Percentiles rank a stretch among this genome's conserved stretches.
Evolutionary conservation across 2,329 filamentous ascomycete species (phyloP).

Genomic region (Xylariales sp.): DNA sequence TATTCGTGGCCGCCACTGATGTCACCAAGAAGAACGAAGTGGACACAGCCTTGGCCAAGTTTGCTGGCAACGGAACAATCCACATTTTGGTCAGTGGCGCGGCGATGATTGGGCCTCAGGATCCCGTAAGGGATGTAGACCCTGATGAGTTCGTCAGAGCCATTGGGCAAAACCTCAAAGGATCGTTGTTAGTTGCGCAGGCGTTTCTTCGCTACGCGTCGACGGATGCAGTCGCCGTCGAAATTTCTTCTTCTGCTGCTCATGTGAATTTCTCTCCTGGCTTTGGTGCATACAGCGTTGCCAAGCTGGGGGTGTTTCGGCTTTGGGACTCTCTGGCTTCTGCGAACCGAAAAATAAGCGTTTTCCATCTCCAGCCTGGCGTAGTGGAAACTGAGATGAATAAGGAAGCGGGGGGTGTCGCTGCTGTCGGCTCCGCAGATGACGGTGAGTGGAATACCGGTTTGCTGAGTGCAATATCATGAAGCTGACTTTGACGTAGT

Average conservation of each 20-base stretch:
- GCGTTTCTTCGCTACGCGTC: slow-evolving; percentile 29
- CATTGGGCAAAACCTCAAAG: slow-evolving; percentile 29
- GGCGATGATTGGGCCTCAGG: slow-evolving; percentile 23
- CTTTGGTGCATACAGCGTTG: slow-evolving; percentile 33
- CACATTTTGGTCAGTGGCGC: slow-evolving; percentile 37
- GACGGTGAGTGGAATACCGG: slow-evolving; percentile 23
- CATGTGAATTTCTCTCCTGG: slow-evolving; percentile 24
- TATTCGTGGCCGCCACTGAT: slow-evolving; percentile 27
- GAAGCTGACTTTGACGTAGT: slow-evolving; percentile 18
- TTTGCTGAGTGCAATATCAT: neutral
- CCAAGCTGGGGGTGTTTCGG: slow-evolving; percentile 36
- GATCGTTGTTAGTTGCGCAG: slow-evolving; percentile 26
- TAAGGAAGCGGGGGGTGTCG: slow-evolving; percentile 12
- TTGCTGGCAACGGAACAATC: slow-evolving; percentile 26
- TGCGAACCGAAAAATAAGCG: slow-evolving; percentile 34
- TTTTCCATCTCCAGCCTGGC: slow-evolving; percentile 40
- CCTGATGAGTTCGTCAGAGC: slow-evolving; percentile 27
- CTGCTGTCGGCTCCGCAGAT: slow-evolving; percentile 15
- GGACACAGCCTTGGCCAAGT: slow-evolving; percentile 27
- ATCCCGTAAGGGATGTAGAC: slow-evolving; percentile 23
- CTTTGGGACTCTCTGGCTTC: slow-evolving; percentile 35
- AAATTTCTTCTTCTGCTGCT: slow-evolving; percentile 29
- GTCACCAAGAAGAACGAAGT: slow-evolving; percentile 26
- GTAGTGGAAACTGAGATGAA: slow-evolving; percentile 24
- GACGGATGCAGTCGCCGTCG: slow-evolving; percentile 27